Base-by-base conservation (phyloP, 768 basidiomycete genomes). In the Trametes meyenii region DNA sequence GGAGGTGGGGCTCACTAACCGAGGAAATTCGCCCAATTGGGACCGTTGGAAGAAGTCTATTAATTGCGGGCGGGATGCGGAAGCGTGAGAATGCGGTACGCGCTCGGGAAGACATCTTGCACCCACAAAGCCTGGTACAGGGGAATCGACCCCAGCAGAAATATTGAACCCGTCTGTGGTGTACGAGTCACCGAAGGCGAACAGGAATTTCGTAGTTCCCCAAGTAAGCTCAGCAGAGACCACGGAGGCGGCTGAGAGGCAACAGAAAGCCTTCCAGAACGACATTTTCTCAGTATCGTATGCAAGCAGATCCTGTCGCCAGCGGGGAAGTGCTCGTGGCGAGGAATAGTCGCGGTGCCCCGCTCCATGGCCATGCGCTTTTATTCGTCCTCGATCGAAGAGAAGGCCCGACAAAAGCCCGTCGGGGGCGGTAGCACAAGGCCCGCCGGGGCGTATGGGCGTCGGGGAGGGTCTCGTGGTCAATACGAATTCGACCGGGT, bases 161-260 rank as follows among this genome's bases (percentile, higher is more conserved):
- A 86, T 77, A 63, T 86, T 85, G 68, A 79, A 87, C 10, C 85
- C 85, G 55, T 81, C 79, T 4, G 82, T 74, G 0, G 83, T 84
- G 70, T 87, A 87, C 0, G 84, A 87, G 65, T 87, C 86, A 11
- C 86, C 86, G 64, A 87, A 87, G 1, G 81, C 77, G 63, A 88
- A 83, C 52, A 87, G 65, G 67, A 79, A 85, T 63, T 85, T 72
- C 4, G 73, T 86, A 14, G 76, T 74, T 13, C 75, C 76, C 85
- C 85, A 86, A 7, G 81, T 77, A 2, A 83, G 73, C 53, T 68
- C 66, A 45, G 62, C 68, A n/a, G 59, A 40, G 10, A 50, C 66
- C 12, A 55, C 39, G 38, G 66, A 58, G 19, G 60, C 59, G 40
- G 63, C 61, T 26, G 29, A 56, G 23, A 65, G 59, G 24, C 62